Evolutionary conservation across 2,329 filamentous ascomycete species (phyloP).

Genomic region (Immersiporthe knoxdaviesiana): DNA sequence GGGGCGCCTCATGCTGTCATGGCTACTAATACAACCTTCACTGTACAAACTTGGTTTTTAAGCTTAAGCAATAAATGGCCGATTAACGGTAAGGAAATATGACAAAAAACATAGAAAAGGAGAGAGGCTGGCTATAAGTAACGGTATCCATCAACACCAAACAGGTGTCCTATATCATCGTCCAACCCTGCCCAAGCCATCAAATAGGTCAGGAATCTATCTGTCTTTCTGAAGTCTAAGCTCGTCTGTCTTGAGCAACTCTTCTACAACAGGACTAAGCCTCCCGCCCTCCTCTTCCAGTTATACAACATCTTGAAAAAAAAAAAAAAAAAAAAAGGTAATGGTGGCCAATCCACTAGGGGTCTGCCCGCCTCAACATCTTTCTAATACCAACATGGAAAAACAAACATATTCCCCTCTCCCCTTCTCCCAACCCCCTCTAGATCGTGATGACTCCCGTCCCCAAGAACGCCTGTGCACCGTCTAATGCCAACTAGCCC

Average conservation of each 20-base stretch:
- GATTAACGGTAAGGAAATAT: not conserved
- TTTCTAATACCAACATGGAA: not conserved
- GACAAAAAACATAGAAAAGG: not conserved
- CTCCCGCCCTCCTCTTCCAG: not conserved
- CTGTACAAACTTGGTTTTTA: not conserved
- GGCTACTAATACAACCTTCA: not conserved
- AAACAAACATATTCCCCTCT: not conserved
- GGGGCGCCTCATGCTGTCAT: not conserved
- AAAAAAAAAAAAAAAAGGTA: not conserved
- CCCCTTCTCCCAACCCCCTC: not conserved
- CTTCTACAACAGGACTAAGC: not conserved
- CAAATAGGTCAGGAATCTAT: not conserved
- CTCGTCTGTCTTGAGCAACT: not conserved
- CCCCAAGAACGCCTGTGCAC: conserved; percentile 6
- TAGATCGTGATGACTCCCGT: not conserved
- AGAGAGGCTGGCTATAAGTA: not conserved
- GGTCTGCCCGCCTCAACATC: not conserved
- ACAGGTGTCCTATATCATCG: not conserved
- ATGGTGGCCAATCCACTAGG: not conserved
- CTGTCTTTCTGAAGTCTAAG: not conserved
- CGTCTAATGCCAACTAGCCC: conserved; percentile 3
- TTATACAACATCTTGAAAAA: not conserved
- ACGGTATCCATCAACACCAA: not conserved
- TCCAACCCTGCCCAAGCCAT: not conserved
- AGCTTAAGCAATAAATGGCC: not conserved